Base-by-base conservation (phyloP, 768 basidiomycete species). In the Boletus vinaceobasis region DNA sequence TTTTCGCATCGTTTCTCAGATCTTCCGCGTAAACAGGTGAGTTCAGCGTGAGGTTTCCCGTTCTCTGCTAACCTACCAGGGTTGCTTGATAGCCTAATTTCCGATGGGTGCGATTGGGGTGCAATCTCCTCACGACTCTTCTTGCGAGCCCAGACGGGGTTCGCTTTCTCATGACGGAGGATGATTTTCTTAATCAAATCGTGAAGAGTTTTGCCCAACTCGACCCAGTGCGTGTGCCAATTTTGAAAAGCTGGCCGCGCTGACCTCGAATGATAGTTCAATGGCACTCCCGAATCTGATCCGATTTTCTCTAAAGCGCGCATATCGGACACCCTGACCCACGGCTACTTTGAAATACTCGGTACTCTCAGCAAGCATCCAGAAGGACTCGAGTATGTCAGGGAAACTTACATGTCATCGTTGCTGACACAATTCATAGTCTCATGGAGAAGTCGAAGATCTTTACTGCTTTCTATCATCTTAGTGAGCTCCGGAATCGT, bases 271-370 rank as follows among this genome's bases (percentile, higher is more conserved):
- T 26, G 23, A 17, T 50, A 92, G 89, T 87, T 86, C 64, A 89
- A 88, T 59, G 82, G 85, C 10, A 76, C 79, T 10, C 83, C 86
- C 0, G 85, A 84, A 52, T 82, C 86, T 8, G 90, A 92, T 63
- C 86, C 89, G 1, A 80, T 90, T 48, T 93, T 98, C 63, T 93
- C 94, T 1, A 89, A 88, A 66, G 80, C 85, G 60, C 80, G 92
- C 7, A 79, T 98, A 45, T 78, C 86, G 38, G 85, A 87, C 17
- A 93, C 93, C 0, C 72, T 99, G 62, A 91, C 92, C 0, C 89
- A 83, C 61, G 96, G 94, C 0, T 98, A 98, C 70, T 83, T 99
- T 60, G 93, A 97, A 63, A 94, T 99, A 87, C 79, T 99, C 3
- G 96, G 96, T 8, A 87, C 84, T 1, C 76, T 99, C 43, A 96